A percentile compares a stretch with the other conserved stretches of the same genome.
phyloP scores from a whole-genome alignment of 192 early-diverging fungal species.

The Gaertneriomyces semiglobifer region DNA sequence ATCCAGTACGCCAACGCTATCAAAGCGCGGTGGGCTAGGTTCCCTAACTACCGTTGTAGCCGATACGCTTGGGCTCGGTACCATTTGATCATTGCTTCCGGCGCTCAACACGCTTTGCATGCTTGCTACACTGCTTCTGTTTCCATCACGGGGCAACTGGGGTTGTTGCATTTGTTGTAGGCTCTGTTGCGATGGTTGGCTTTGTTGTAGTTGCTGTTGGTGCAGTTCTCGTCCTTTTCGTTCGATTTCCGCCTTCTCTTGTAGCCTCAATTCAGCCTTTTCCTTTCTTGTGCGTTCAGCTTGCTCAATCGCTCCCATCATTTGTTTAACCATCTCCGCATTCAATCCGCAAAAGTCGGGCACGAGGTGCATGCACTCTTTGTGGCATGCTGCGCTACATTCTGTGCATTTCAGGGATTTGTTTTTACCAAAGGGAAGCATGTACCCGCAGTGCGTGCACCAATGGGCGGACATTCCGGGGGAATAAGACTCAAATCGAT shows the following conservation, averaged over 20 bases:
- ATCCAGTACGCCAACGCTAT: constrained; percentile 12
- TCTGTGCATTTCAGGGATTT: constrained; percentile 60
- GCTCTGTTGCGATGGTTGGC: constrained; percentile 8
- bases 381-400: constrained; percentile 79
- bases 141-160: not conserved
- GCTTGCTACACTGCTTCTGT: not conserved
- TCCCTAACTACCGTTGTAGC: not conserved
- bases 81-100: not conserved
- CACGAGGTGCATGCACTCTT: constrained; percentile 76
- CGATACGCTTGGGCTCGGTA: not conserved
- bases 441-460: constrained; percentile 95
- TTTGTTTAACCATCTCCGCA: constrained; percentile 80
- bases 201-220: constrained; percentile 23
- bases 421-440: constrained; percentile 85
- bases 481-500: constrained; percentile 85
- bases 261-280: constrained; percentile 47
- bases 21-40: not conserved
- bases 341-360: constrained; percentile 92
- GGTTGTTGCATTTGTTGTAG: constrained; percentile 30
- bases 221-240: constrained; percentile 30
- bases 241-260: constrained; percentile 48
- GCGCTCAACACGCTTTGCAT: not conserved
- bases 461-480: constrained; percentile 79
- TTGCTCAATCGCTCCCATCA: constrained; percentile 77
- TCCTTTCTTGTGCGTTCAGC: constrained; percentile 51